These are phyloP conservation scores for Populus simonii DNA, from an alignment of 345 rosid species.

Conservation along the genomic window DNA sequence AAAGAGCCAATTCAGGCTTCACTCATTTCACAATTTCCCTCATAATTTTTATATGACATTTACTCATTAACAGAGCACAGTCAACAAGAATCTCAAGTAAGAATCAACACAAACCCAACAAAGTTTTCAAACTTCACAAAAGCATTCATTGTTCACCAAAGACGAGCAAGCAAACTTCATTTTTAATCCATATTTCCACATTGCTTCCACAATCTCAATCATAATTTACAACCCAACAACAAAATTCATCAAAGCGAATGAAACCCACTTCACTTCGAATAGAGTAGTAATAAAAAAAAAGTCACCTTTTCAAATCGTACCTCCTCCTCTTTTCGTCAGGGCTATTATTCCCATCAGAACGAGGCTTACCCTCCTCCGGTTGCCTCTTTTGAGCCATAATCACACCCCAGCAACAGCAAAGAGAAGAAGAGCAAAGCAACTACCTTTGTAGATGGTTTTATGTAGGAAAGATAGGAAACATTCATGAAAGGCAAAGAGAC, in stretches of 20 bases:
- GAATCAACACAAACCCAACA: constrained; percentile 2
- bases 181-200: neutral
- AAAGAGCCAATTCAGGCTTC: neutral
- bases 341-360: constrained; percentile 38
- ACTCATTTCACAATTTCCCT: neutral
- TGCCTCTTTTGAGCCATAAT: constrained; percentile 90
- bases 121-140: neutral
- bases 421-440: neutral
- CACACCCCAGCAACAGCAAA: neutral
- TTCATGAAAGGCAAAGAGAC: constrained; percentile 17
- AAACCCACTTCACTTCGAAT: constrained; percentile 9
- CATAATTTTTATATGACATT: neutral
- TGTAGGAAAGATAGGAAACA: constrained; percentile 1
- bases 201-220: neutral
- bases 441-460: neutral
- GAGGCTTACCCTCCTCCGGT: constrained; percentile 62
- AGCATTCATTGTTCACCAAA: neutral
- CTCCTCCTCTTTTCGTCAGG: constrained; percentile 74
- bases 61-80: neutral
- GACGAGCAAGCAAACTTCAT: neutral
- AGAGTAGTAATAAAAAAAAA: neutral
- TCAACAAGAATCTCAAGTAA: neutral
- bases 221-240: neutral
- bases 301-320: constrained; percentile 52
- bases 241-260: neutral